Percentiles rank a stretch among this genome's conserved stretches.
phyloP scores from a whole-genome alignment of 1,284 basidiomycete genomes.

The Inonotus obliquus region DNA sequence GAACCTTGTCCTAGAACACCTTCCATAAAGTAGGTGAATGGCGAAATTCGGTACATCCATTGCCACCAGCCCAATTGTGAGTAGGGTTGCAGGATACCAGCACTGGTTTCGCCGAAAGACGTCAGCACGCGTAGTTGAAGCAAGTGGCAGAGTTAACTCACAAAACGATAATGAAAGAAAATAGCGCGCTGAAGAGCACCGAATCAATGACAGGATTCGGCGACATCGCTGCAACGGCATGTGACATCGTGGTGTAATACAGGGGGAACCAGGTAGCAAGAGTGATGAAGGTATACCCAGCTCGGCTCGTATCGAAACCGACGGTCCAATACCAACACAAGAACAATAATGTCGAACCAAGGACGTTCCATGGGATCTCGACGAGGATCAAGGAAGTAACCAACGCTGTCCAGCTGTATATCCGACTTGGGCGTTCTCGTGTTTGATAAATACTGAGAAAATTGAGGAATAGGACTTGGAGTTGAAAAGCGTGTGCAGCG shows the following conservation, averaged over 20 bases:
- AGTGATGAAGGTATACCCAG: conserved; percentile 16
- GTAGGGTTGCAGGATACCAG: conserved; percentile 15
- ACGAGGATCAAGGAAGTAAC: conserved; percentile 12
- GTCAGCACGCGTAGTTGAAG: neutral
- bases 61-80: conserved; percentile 16
- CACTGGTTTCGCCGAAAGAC: neutral
- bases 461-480: conserved; percentile 42
- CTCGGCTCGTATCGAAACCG: conserved; percentile 12
- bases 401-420: conserved; percentile 18
- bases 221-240: conserved; percentile 21
- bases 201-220: conserved; percentile 15
- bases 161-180: conserved; percentile 18
- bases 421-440: conserved; percentile 19
- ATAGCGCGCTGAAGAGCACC: conserved; percentile 14
- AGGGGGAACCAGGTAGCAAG: conserved; percentile 10
- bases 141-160: neutral
- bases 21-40: conserved; percentile 36
- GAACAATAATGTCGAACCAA: conserved; percentile 18
- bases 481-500: conserved; percentile 41
- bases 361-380: conserved; percentile 17
- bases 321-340: conserved; percentile 24
- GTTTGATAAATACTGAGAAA: conserved; percentile 16
- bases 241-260: conserved; percentile 20
- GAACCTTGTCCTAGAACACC: conserved; percentile 20
- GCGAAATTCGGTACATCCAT: conserved; percentile 24